Base-by-base conservation (phyloP, 2,329 filamentous ascomycete genomes). In the Blastomyces silverae region DNA sequence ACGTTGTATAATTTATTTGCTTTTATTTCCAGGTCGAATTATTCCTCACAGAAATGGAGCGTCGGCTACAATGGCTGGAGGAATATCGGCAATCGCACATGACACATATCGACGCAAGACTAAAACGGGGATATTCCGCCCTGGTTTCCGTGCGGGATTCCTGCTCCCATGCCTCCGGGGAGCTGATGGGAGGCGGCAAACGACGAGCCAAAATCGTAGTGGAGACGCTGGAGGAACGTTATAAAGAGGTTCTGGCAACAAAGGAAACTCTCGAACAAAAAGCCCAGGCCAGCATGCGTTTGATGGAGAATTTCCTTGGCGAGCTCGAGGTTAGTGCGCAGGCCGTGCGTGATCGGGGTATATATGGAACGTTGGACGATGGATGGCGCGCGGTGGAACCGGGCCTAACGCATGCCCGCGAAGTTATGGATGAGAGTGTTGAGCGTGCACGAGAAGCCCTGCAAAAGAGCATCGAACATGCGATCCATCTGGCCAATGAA, bases 181-280 rank as follows among this genome's bases (percentile, higher is more conserved):
- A 94, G 73, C 85, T 97, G 58, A 86, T 97, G 70, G 94, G 92
- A 64, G 90, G 90, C 48, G 92, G 94, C 28, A 88, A 90, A 62
- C 86, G 91, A 68, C 85, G 92, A 66, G 87, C 95, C 66, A 89
- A 91, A 68, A 86, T 97, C 65, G 88, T 97, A 80, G 91, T 99
- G 44, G 93, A 97, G 71, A 96, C 92, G 0, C 81, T 99, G 17
- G 94, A 99, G 76, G 84, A 84, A 37, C 85, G 90, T 68, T 99
- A 97, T 77, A 88, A 95, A 67, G 90, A 94, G 70, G 92, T 90
- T 0, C 79, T 99, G 68, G 88, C 85, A 20, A 90, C 89, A 2
- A 91, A 92, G 68, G 92, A 91, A 73, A 92, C 91, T 0, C 79
- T 97, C 71, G 91, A 94, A 72, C 92, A 96, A 71, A 97, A 97